Evolutionary conservation across 2,329 filamentous ascomycete species (phyloP).

Genomic region (Blumeria graminis): DNA sequence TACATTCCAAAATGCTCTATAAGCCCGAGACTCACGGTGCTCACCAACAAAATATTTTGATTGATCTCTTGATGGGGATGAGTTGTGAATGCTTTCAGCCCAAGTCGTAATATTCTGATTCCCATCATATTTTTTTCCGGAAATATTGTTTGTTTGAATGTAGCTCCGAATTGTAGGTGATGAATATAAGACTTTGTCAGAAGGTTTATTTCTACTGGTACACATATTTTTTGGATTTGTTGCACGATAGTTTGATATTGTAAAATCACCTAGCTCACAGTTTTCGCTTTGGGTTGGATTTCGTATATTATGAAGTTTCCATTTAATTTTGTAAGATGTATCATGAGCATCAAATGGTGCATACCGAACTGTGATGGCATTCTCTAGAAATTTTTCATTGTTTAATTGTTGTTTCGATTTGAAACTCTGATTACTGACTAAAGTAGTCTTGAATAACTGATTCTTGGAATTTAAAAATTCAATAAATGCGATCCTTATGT

Average conservation of each 20-base stretch:
- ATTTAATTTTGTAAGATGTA: background rate
- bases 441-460: conserved; percentile 9
- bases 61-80: background rate
- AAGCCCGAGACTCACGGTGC: no score
- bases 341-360: background rate
- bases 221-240: background rate
- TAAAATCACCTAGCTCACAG: background rate
- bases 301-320: background rate
- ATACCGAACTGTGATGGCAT: background rate
- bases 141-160: background rate
- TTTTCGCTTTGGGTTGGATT: no score
- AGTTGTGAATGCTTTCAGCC: background rate
- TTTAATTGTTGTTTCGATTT: background rate
- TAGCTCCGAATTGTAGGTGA: background rate
- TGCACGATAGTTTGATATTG: background rate
- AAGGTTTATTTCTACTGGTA: background rate
- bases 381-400: background rate
- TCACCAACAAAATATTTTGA: background rate
- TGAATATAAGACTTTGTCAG: background rate
- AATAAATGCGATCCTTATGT: conserved; percentile 7
- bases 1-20: no score
- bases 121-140: background rate
- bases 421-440: conserved; percentile 7
- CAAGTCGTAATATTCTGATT: background rate
- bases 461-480: conserved; percentile 7